These are phyloP conservation scores for Oxytropis ochrocephala DNA, from an alignment of 306 rosid species.

Conservation along the genomic window DNA sequence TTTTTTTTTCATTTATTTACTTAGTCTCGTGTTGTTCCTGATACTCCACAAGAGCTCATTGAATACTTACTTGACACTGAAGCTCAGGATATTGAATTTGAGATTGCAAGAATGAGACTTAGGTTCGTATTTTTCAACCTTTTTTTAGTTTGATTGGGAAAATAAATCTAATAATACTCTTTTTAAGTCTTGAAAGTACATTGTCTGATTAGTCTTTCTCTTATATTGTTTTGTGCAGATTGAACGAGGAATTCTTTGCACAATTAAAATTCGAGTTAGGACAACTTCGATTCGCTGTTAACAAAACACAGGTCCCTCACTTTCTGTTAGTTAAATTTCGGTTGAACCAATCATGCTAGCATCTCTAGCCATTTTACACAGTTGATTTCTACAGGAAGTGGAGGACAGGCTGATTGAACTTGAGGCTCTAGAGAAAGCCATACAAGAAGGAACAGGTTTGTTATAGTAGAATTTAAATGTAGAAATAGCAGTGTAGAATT, in stretches of 20 bases:
- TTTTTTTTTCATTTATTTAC: neutral
- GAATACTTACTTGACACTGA: slow-evolving; percentile 90
- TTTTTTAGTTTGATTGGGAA: too few relatives aligned
- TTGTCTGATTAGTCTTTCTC: too few relatives aligned
- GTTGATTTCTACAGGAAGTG: slow-evolving; percentile 39
- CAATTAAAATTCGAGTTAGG: slow-evolving; percentile 64
- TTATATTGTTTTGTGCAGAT: slow-evolving; percentile 36
- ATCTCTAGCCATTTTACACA: neutral
- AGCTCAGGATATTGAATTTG: slow-evolving; percentile 83
- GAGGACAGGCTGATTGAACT: slow-evolving; percentile 82
- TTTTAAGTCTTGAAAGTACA: too few relatives aligned
- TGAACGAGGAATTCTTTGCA: slow-evolving; percentile 60
- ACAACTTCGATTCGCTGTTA: slow-evolving; percentile 77
- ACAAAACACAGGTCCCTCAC: slow-evolving; percentile 62
- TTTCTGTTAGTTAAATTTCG: neutral
- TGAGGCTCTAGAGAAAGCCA: slow-evolving; percentile 88
- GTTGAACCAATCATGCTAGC: neutral
- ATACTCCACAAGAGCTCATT: slow-evolving; percentile 43
- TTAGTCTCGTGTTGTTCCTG: slow-evolving; percentile 67
- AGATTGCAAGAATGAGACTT: slow-evolving; percentile 72
- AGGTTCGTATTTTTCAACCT: slow-evolving; percentile 47
- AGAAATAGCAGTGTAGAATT: neutral
- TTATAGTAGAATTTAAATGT: neutral
- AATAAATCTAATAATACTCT: too few relatives aligned
- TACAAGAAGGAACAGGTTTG: slow-evolving; percentile 82